Evolutionary conservation across 495 filamentous ascomycete genomes (phyloP), one percentile per base, ranked within the genome.

Genomic region (Xylaria nigripes): DNA sequence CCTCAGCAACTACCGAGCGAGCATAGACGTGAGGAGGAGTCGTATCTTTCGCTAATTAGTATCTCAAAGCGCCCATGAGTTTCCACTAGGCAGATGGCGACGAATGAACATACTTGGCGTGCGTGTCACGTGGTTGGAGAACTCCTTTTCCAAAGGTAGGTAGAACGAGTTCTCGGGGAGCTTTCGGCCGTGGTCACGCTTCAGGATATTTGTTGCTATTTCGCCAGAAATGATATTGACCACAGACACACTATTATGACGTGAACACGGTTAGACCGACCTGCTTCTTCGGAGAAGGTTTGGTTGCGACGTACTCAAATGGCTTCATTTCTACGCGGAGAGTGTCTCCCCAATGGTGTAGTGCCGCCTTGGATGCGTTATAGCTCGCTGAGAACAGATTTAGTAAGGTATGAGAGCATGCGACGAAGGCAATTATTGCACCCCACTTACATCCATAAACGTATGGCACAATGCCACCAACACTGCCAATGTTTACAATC

Each of bases 241-340:
- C 2, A 40, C 36, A 18, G 36, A 40, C n/a, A 40, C 36, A 18
- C 36, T 40, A 19, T 19, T 3, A 40, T 34, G 5, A 40, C 6
- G 6, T 13, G 13, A 40, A 40, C 36, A 40, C n/a, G 16, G 36
- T 40, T 40, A 16, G 18, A 2, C 12, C 15, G 8, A 40, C 15
- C 16, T 34, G 32, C 32, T 2, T 2, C 12, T 8, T 34, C 12
- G 32, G 6, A 2, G 40, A 3, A 15, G 13, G 9, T 29, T 7
- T 10, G 32, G 13, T 10, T 15, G 32, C 12, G 36, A 45, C 50
- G 22, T 50, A 38, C 64, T 48, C 61, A 24, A 70, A 58, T 9
- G 68, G 66, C 8, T 18, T 24, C 68, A 70, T 65, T 36, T 70
- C 68, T 3, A 65, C 60, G n/a, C 68, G 47, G 10, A 70, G 59